These are phyloP conservation scores for Hypsizygus marmoreus DNA, from an alignment of 768 basidiomycete genomes.

Conservation along the genomic window DNA sequence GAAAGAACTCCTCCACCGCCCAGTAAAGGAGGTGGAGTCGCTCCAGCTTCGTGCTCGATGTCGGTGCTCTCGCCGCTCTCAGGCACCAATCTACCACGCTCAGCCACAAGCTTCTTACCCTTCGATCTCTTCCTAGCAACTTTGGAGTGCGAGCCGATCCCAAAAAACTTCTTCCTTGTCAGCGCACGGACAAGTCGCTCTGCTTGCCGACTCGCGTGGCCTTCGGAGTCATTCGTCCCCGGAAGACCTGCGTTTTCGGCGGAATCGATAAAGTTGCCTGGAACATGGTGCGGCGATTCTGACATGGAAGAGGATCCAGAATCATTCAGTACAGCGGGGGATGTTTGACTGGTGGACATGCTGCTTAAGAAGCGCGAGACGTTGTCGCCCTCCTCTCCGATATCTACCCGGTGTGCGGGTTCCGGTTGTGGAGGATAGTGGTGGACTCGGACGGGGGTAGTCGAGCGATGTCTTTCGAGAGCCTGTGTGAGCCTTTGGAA, in stretches of 20 bases:
- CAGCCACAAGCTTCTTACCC: slow-evolving; percentile 15
- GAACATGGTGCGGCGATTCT: slow-evolving; percentile 35
- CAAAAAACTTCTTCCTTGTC: slow-evolving; percentile 5
- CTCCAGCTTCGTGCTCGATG: slow-evolving; percentile 23
- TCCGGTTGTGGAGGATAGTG: slow-evolving; percentile 31
- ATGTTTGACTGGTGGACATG: no score
- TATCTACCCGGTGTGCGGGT: slow-evolving; percentile 10
- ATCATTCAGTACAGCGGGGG: no score
- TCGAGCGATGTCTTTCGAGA: slow-evolving; percentile 50
- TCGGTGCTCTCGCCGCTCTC: slow-evolving; percentile 17
- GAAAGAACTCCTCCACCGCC: slow-evolving; percentile 61
- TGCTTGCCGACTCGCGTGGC: slow-evolving; percentile 9
- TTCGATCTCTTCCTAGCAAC: slow-evolving; percentile 7
- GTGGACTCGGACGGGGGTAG: slow-evolving; percentile 24
- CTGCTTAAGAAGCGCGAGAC: slow-evolving; percentile 3
- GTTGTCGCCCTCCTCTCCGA: slow-evolving; percentile 6
- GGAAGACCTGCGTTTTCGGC: slow-evolving; percentile 66
- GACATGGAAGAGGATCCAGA: slow-evolving; percentile 14
- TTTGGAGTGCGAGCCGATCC: slow-evolving; percentile 1
- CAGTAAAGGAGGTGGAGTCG: slow-evolving; percentile 15
- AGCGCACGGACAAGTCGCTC: slow-evolving; percentile 15
- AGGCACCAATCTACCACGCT: slow-evolving; percentile 12
- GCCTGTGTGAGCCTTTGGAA: slow-evolving; percentile 48
- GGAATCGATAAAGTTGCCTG: slow-evolving; percentile 60
- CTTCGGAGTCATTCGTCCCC: slow-evolving; percentile 26